Conservation (phyloP, 192 early-diverging fungal species). For the Linderina pennispora region DNA sequence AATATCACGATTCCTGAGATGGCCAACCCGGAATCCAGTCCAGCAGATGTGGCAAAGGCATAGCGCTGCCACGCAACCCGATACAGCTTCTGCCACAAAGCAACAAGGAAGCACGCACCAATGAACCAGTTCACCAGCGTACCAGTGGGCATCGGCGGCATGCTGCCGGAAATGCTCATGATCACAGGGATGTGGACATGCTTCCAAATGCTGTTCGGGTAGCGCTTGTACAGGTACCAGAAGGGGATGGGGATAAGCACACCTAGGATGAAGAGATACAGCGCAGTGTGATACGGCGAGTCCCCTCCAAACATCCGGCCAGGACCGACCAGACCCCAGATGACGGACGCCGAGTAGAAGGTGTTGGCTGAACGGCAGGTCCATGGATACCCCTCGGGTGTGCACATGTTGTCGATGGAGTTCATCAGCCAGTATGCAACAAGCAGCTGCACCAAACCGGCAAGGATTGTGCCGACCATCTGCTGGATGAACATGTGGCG, state of each 20-base stretch:
- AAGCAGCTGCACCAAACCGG: conserved; percentile 50
- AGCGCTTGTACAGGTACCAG: conserved; percentile 47
- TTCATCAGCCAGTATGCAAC: conserved; percentile 53
- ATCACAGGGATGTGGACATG: conserved; percentile 8
- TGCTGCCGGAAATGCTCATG: conserved; percentile 24
- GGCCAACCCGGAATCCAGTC: conserved; percentile 27
- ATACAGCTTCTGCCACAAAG: conserved; percentile 50
- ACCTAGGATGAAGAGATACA: conserved; percentile 44
- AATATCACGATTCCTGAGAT: conserved; percentile 4
- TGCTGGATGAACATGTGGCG: conserved; percentile 63
- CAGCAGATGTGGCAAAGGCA: conserved; percentile 37
- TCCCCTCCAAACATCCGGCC: conserved; percentile 48
- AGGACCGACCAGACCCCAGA: conserved; percentile 65
- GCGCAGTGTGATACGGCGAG: conserved; percentile 27
- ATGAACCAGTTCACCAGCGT: background rate
- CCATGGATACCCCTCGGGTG: conserved; percentile 46
- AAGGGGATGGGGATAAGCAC: conserved; percentile 56
- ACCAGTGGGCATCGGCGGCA: conserved; percentile 41
- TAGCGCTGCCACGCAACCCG: conserved; percentile 48
- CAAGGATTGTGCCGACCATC: conserved; percentile 53
- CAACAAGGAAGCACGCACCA: conserved; percentile 38
- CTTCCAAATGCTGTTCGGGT: conserved; percentile 49
- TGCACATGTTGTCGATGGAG: conserved; percentile 42
- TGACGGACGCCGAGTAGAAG: conserved; percentile 56
- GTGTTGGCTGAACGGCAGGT: conserved; percentile 39